Base-by-base conservation (phyloP, 225 moss, liverwort and hornwort genomes). In the Sphagnum contortum region DNA sequence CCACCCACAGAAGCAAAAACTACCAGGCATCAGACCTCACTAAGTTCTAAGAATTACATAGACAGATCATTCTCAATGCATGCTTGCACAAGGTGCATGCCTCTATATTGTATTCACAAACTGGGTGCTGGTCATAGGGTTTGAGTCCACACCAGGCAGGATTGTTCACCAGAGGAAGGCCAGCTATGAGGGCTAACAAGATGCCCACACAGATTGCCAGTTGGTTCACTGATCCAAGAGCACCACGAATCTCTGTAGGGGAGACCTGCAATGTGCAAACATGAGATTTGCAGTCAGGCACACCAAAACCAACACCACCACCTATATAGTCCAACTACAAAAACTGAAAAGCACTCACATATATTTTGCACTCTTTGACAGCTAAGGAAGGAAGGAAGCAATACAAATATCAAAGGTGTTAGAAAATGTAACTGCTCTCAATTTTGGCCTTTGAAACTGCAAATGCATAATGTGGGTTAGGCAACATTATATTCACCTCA, bases 191-290 rank as follows among this genome's bases (percentile, higher is more conserved):
- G 68, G 98, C 93, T 68, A 86, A 54, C 12, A 98, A 64, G 62
- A 98, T 98, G 63, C 98, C 98, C 44, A 88, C 74, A 67, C 93
- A 93, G 49, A 98, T 98, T 47, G 83, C 89, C 45, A 98, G 77
- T 57, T 98, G 98, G 67, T 98, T 91, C 47, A 82, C 65, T 4
- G 98, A 89, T 58, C 98, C 98, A 66, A 98, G 91, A 11, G 98
- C 80, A 49, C 98, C 98, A 70, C 98, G 98, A 69, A 98, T 91
- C 50, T 84, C 80, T 73, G 93, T 93, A 54, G 98, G 98, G 57
- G 98, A 83, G 53, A 98, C 93, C 98, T 94, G 89, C 76, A 71
- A 48, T 68, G 4, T 53, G 63, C 48, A 71, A 58, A 48, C 59
- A 5, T 6, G 45, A 5, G 59, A 60, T 13, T 5, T 6, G 45